phyloP scores from a whole-genome alignment of 2,329 filamentous ascomycete species.

The Penicillium sp. region DNA sequence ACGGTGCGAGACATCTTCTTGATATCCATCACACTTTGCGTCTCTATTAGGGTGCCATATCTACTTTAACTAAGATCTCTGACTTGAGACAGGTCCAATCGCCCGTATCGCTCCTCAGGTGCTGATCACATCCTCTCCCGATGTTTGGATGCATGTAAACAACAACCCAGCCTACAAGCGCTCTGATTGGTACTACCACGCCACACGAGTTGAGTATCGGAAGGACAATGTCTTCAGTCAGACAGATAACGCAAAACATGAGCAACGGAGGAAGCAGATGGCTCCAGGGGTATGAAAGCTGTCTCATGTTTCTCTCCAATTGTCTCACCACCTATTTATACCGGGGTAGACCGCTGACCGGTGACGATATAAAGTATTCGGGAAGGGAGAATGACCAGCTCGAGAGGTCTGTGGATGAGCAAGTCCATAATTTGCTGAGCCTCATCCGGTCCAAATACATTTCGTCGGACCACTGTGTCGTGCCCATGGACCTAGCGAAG shows the following conservation, averaged over 20 bases:
- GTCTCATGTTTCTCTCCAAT: not conserved
- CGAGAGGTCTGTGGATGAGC: slow-evolving; percentile 51
- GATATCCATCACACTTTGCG: not conserved
- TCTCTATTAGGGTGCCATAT: too few relatives aligned
- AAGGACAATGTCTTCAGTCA: slow-evolving; percentile 20
- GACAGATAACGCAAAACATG: slow-evolving; percentile 17
- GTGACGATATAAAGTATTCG: slow-evolving; percentile 42
- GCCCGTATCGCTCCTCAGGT: slow-evolving; percentile 17
- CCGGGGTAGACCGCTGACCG: not conserved
- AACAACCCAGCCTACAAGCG: slow-evolving; percentile 21
- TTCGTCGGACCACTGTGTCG: slow-evolving; percentile 28
- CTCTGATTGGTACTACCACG: slow-evolving; percentile 18
- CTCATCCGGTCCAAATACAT: slow-evolving; percentile 52
- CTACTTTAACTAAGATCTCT: too few relatives aligned
- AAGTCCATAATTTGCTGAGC: slow-evolving; percentile 48
- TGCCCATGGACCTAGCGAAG: slow-evolving; percentile 47
- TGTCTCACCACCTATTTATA: not conserved
- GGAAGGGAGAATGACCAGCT: slow-evolving; percentile 55
- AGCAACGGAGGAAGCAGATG: slow-evolving; percentile 20
- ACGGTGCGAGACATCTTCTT: slow-evolving; percentile 10
- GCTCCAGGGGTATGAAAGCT: slow-evolving; percentile 17
- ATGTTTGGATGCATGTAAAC: slow-evolving; percentile 21
- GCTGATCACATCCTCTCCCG: slow-evolving; percentile 18
- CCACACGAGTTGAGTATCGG: slow-evolving; percentile 15
- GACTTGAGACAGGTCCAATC: slow-evolving; percentile 6